Percentiles rank a stretch among this genome's conserved stretches.
These are phyloP conservation scores for Geosmithia flava DNA, from an alignment of 2,329 filamentous ascomycete genomes.

Conservation along the genomic window DNA sequence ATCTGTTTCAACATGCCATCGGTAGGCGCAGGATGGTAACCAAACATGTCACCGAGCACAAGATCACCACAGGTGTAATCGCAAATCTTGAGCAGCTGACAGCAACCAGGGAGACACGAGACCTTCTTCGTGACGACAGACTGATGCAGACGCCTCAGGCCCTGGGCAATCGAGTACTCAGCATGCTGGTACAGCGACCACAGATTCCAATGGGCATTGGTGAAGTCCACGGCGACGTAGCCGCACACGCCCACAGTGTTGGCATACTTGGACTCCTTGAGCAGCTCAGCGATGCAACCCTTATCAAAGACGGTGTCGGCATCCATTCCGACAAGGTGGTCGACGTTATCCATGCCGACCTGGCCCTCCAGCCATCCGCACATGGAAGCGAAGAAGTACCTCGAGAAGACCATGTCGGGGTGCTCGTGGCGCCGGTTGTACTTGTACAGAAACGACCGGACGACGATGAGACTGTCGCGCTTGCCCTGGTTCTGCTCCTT, in stretches of 20 bases:
- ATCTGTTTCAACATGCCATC: constrained; percentile 12
- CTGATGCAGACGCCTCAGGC: constrained; percentile 10
- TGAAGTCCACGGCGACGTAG: constrained; percentile 18
- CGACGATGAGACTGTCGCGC: constrained; percentile 26
- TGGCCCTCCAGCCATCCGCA: constrained; percentile 15
- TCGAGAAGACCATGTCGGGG: constrained; percentile 21
- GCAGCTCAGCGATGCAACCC: constrained; percentile 22
- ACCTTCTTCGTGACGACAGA: constrained; percentile 13
- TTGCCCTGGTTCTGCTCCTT: constrained; percentile 30
- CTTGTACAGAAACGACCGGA: constrained; percentile 27
- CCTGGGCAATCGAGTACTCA: constrained; percentile 13
- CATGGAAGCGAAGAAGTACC: constrained; percentile 19
- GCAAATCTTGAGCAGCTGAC: constrained; percentile 10
- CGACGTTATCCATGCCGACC: constrained; percentile 16
- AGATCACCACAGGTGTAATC: constrained; percentile 11
- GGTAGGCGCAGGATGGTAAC: constrained; percentile 9
- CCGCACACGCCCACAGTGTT: constrained; percentile 28
- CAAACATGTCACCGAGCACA: constrained; percentile 10
- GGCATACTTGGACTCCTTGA: constrained; percentile 19
- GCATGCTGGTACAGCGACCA: constrained; percentile 13
- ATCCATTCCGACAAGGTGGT: constrained; percentile 26
- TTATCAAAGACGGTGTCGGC: constrained; percentile 25
- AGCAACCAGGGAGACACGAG: constrained; percentile 10
- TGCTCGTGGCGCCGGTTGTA: constrained; percentile 23
- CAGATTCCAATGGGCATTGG: constrained; percentile 10